Evolutionary conservation across 495 filamentous ascomycete genomes (phyloP), one percentile per base, ranked within the genome.

Genomic region (Tuber melanosporum): DNA sequence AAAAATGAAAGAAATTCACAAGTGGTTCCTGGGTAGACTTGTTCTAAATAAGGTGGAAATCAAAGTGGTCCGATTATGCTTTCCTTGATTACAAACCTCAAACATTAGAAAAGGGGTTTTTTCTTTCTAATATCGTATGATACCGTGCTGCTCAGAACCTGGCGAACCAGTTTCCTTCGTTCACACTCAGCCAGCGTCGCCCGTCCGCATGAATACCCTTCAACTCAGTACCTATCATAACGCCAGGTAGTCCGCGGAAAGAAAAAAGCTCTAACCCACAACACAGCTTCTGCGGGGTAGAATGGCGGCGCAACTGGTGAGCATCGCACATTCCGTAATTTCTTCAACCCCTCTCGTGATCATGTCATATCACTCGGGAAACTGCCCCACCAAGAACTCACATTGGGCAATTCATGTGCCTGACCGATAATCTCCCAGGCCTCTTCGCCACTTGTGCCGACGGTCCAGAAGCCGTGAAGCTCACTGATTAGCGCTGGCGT

Each of bases 1-100:
- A 36, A 66, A 66, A 66, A 66, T 26, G 57, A 36, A 66, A 66
- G 57, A 66, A 66, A 66, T 66, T 66, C 57, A 66, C 14, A 36
- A 66, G 57, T 66, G 14, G 57, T 66, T 66, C 57, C 26, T 66
- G 4, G 17, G 32, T 36, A 66, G 14, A 26, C 26, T 19, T 66
- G 15, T 66, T 66, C 26, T 66, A 17, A 66, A 66, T 32, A 32
- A 17, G 7, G 57, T 15, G 32, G 26, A 17, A 62, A 66, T 15
- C 26, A 66, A 32, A 32, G 57, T 17, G 17, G 57, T 36, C 12
- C 57, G 36, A 66, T 66, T 66, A 32, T 66, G 57, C 26, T 36
- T 36, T 66, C 26, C 57, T 36, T 14, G 26, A 66, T 66, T 32
- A 12, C 36, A 66, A 66, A 36, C 26, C 26, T 36, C 57, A 36